Conservation (phyloP, 192 early-diverging fungal genomes). For the Entomortierella chlamydospora region DNA sequence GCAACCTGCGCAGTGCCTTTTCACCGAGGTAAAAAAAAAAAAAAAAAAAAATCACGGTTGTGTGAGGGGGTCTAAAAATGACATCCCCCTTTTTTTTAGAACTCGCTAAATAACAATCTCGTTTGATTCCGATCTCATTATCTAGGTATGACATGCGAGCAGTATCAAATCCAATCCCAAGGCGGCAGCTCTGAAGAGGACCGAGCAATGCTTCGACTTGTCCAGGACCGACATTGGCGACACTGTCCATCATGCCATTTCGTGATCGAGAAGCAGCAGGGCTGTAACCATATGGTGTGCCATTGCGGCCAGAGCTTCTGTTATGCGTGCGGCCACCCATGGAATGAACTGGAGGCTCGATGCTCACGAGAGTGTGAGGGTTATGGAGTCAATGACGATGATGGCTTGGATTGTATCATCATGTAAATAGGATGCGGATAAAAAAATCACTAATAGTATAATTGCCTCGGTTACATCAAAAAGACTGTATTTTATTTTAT, state of each 20-base stretch:
- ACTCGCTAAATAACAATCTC: no score
- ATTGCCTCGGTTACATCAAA: no score
- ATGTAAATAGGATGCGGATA: conserved; percentile 26
- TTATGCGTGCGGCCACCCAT: conserved; percentile 39
- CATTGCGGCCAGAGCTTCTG: conserved; percentile 54
- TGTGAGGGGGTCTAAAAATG: neutral
- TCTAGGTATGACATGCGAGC: conserved; percentile 41
- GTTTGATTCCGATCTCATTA: no score
- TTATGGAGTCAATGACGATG: conserved; percentile 33
- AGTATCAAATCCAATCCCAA: conserved; percentile 33
- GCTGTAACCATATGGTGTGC: conserved; percentile 52
- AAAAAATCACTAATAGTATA: neutral
- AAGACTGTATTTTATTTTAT: no score
- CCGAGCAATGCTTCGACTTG: conserved; percentile 41
- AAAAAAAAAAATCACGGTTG: no score
- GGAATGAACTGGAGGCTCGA: conserved; percentile 45
- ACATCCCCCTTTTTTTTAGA: neutral
- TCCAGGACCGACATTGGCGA: conserved; percentile 48
- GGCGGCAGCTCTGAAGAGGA: conserved; percentile 41
- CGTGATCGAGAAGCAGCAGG: conserved; percentile 52
- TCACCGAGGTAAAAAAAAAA: conserved; percentile 37
- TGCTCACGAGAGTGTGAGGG: conserved; percentile 46
- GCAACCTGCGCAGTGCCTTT: conserved; percentile 50
- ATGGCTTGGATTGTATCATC: conserved; percentile 40
- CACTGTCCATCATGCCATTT: conserved; percentile 52